Evolutionary conservation across 345 rosid species (phyloP), one percentile per base, ranked within the genome.

Genomic region (Iberis pinnata): DNA sequence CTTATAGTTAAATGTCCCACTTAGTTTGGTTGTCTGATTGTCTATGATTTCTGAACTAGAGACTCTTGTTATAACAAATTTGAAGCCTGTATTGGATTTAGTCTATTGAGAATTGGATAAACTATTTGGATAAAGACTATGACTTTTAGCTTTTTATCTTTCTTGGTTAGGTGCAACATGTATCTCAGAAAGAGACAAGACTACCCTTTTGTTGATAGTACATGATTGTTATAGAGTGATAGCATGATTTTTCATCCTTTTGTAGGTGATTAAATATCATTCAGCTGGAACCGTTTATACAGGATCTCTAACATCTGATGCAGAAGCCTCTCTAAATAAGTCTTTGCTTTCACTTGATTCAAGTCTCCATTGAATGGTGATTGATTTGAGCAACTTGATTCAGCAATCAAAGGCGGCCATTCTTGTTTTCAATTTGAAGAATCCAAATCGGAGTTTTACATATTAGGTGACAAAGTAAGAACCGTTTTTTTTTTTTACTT

Each of bases 291-390:
- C 48, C 43, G 63, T 69, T 38, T 74, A 67, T 51, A 70, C 73
- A 69, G 85, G 51, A 46, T 72, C 81, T 49, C 16, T 59, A 56
- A 31, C 71, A 49, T 76, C 82, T 61, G 74, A 64, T 41, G 42
- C 74, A 58, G 83, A 75, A 69, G 70, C 58, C 61, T 63, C 77
- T 57, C 88, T 61, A 43, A 33, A 49, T 31, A 81, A 89, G 83
- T 43, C 61, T 53, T 67, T 78, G 9, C 4, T 61, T 9, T 58
- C 64, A 31, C 54, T 74, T 49, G 77, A 80, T 65, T 82, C 78
- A 51, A 73, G 82, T 64, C 60, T 50, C 22, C 56, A 5, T 31
- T 54, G 60, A 46, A 41, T 35, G 40, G 12, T 20, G 49, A 22
- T 36, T 45, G 13, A 15, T 13, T 18, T 18, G 37, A 7, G 10